Conservation (phyloP, 768 basidiomycete genomes). For the Lactarius tabidus region DNA sequence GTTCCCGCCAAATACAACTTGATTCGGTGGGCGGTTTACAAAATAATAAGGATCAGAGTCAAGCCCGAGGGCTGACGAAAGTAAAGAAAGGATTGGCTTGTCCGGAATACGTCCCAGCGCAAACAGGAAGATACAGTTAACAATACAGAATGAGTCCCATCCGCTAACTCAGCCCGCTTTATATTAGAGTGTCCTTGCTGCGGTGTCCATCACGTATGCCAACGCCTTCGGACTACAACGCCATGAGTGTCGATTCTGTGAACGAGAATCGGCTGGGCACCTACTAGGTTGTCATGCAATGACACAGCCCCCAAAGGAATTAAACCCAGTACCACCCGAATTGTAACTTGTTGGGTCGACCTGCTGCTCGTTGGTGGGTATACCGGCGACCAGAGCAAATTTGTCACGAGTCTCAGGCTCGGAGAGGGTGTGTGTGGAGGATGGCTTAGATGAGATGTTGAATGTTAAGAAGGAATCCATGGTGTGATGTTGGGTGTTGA, state of each 20-base stretch:
- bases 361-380: not conserved
- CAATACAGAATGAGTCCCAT: too few relatives aligned
- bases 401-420: not conserved
- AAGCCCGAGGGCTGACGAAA: constrained; percentile 4
- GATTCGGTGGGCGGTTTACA: constrained; percentile 21
- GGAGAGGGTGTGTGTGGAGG: not conserved
- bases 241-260: not conserved
- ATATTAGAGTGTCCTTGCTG: too few relatives aligned
- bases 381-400: not conserved
- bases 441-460: not conserved
- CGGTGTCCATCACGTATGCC: too few relatives aligned
- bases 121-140: not conserved
- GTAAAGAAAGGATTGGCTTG: constrained; percentile 14
- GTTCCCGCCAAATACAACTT: constrained; percentile 25
- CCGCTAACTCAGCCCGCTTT: too few relatives aligned
- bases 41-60: not conserved
- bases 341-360: not conserved
- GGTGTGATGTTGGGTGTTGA: not conserved
- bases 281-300: constrained; percentile 2
- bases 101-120: not conserved
- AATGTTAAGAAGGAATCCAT: constrained; percentile 1
- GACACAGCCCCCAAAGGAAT: not conserved
- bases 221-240: too few relatives aligned
- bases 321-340: too few relatives aligned
- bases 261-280: not conserved